phyloP scores from a whole-genome alignment of 495 filamentous ascomycete genomes.

The Aspergillus sclerotioniger region DNA sequence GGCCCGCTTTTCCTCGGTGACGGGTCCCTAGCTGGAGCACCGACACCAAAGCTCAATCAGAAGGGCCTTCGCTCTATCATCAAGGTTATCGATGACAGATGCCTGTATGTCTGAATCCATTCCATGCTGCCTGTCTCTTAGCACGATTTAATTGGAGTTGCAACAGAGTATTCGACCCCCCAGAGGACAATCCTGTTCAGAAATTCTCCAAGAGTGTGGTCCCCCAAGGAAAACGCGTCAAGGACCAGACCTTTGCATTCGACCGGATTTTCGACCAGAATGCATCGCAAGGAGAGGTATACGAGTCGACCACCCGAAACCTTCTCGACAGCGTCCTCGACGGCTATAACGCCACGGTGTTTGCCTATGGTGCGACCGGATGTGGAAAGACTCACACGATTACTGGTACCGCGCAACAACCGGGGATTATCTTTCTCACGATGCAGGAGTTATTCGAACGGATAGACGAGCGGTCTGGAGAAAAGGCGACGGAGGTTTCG shows the following conservation, averaged over 20 bases:
- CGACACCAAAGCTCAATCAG: constrained; percentile 75
- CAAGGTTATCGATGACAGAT: constrained; percentile 94
- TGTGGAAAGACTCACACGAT: constrained; percentile 99
- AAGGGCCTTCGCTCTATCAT: constrained; percentile 89
- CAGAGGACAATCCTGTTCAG: constrained; percentile 93
- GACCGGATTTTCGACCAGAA: constrained; percentile 97
- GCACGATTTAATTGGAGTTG: constrained; percentile 14
- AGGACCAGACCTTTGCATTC: constrained; percentile 97
- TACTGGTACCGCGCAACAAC: constrained; percentile 87
- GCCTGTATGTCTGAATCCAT: constrained; percentile 66
- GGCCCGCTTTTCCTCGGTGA: constrained; percentile 90
- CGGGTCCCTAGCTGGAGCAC: constrained; percentile 82
- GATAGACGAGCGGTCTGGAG: constrained; percentile 77
- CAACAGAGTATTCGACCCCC: constrained; percentile 91
- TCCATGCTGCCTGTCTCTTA: not conserved
- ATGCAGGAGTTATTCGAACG: constrained; percentile 98
- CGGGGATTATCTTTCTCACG: constrained; percentile 96
- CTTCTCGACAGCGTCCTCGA: constrained; percentile 94
- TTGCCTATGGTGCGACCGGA: constrained; percentile 96
- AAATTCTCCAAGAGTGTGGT: constrained; percentile 82
- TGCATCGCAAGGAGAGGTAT: constrained; percentile 88
- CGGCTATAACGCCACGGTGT: constrained; percentile 98
- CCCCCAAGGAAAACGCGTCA: constrained; percentile 85
- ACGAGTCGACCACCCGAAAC: constrained; percentile 86
- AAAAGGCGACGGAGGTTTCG: constrained; percentile 86